Base-by-base conservation (phyloP, 2,329 filamentous ascomycete species). In the Colletotrichum tropicale region DNA sequence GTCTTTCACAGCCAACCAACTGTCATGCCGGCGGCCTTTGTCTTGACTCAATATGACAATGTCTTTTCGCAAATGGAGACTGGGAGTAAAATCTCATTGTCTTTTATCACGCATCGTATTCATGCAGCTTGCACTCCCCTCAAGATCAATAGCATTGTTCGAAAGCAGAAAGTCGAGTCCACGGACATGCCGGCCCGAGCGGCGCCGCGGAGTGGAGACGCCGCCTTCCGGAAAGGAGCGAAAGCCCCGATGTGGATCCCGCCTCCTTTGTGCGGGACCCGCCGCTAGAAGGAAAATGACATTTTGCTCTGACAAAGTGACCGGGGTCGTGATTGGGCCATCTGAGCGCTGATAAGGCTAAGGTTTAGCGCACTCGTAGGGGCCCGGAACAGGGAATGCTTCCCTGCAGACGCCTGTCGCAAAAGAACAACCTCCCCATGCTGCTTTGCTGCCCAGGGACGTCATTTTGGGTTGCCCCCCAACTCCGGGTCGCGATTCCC, bases 331-430 rank as follows among this genome's bases (percentile, higher is more conserved):
- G 66, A 75, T 76, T 76, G 74, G 74, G 10, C 38, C 26, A 43
- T 76, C 30, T 36, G 15, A 13, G 10, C 66, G 34, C 71, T 76
- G 74, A 76, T 76, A 76, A 76, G 74, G 74, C 74, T 76, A 76
- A 75, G 61, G 60, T 56, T 71, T 76, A 71, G 74, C 48, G 64
- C 64, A 43, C 43, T 58, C 13, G 24, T 58, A 43, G 24, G 30
- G 56, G 43, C 70, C 64, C 43, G 64, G 70, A 75, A 69, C 73
- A 75, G 70, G 73, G 70, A 36, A 34, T 62, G 32, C 24, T 30
- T 16, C 13, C 28, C 52, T 43, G 24, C 66, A 16, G 43, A 34
- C 16, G 60, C 48, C 36, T 74, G 61, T 62, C 69, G n/a, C 58
- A 48, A 24, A 55, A 15, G 58, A 52, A 61, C 38, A 43, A 26